Evolutionary conservation across 139 green algal species (phyloP).

Genomic region (Picochlorum sp.): DNA sequence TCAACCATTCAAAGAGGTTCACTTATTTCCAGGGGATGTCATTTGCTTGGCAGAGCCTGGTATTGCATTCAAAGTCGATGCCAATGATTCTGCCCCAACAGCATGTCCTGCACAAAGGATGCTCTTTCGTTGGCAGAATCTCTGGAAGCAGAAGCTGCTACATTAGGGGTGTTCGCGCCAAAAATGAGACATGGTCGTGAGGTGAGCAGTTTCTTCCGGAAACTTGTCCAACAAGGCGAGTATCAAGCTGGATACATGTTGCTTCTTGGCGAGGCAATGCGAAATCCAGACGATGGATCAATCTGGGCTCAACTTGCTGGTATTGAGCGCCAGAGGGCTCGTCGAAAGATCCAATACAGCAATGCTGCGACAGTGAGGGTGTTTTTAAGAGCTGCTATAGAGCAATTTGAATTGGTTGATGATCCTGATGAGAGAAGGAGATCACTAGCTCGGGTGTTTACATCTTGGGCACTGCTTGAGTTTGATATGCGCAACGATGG

Average conservation of each 20-base stretch:
- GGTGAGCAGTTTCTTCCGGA: background rate
- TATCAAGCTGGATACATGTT: slow-evolving; percentile 18
- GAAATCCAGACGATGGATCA: background rate
- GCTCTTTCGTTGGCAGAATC: slow-evolving; percentile 10
- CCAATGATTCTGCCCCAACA: background rate
- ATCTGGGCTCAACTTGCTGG: slow-evolving; percentile 49
- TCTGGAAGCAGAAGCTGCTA: slow-evolving; percentile 20
- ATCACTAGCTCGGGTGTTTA: slow-evolving; percentile 23
- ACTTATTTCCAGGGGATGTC: slow-evolving; percentile 26
- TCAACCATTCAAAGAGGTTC: slow-evolving; percentile 12
- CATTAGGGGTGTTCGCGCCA: slow-evolving; percentile 19
- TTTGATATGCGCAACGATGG: slow-evolving; percentile 31
- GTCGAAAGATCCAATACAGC: slow-evolving; percentile 1
- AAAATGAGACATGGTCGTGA: background rate
- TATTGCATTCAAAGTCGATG: slow-evolving; percentile 22
- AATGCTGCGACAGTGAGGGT: slow-evolving; percentile 17
- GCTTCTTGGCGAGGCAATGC: slow-evolving; percentile 20
- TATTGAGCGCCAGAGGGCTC: slow-evolving; percentile 27
- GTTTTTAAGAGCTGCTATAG: slow-evolving; percentile 41
- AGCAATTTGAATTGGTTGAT: slow-evolving; percentile 1
- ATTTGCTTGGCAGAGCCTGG: slow-evolving; percentile 24
- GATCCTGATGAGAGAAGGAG: slow-evolving; percentile 7
- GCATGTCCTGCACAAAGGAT: background rate
- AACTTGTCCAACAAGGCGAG: slow-evolving; percentile 1
- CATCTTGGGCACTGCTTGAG: slow-evolving; percentile 45